Evolutionary conservation across 2,329 filamentous ascomycete species (phyloP).

Genomic region (Stemphylium beticola): DNA sequence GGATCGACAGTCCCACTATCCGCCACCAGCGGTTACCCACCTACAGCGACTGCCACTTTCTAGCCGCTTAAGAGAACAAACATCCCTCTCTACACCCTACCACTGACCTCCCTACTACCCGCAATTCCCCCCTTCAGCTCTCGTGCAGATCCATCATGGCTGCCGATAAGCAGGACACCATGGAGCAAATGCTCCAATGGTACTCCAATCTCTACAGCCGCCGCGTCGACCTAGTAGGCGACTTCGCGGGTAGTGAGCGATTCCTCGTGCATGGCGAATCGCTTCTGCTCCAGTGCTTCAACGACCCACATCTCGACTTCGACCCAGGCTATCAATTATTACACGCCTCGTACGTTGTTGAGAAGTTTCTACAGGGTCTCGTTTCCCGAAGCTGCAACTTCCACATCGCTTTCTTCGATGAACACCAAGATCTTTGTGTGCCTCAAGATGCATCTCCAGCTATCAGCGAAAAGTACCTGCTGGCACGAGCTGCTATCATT

Average conservation of each 20-base stretch:
- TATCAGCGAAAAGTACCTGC: slow-evolving; percentile 60
- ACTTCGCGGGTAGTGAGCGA: slow-evolving; percentile 75
- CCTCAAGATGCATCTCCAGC: slow-evolving; percentile 50
- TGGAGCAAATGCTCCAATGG: slow-evolving; percentile 39
- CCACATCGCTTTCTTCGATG: slow-evolving; percentile 71
- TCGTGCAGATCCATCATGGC: slow-evolving; percentile 25
- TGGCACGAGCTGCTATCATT: slow-evolving; percentile 69
- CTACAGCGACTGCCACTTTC: slow-evolving; percentile 9
- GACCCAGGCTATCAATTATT: slow-evolving; percentile 70
- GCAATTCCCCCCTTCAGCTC: neutral
- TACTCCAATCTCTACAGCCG: slow-evolving; percentile 46
- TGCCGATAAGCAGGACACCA: slow-evolving; percentile 22
- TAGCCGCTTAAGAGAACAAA: slow-evolving; percentile 16
- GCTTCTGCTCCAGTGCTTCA: slow-evolving; percentile 68
- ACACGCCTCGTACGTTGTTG: slow-evolving; percentile 72
- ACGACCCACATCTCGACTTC: slow-evolving; percentile 69
- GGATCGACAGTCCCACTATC: slow-evolving; percentile 23
- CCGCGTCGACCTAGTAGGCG: slow-evolving; percentile 65
- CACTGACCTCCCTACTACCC: slow-evolving; percentile 16
- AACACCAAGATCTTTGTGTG: slow-evolving; percentile 62
- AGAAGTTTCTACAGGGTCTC: slow-evolving; percentile 68
- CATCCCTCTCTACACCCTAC: slow-evolving; percentile 11
- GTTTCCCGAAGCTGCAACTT: slow-evolving; percentile 71
- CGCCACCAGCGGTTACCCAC: slow-evolving; percentile 23
- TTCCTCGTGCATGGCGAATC: slow-evolving; percentile 78